Conservation (phyloP, 768 basidiomycete genomes). For the Gautieria morchelliformis region DNA sequence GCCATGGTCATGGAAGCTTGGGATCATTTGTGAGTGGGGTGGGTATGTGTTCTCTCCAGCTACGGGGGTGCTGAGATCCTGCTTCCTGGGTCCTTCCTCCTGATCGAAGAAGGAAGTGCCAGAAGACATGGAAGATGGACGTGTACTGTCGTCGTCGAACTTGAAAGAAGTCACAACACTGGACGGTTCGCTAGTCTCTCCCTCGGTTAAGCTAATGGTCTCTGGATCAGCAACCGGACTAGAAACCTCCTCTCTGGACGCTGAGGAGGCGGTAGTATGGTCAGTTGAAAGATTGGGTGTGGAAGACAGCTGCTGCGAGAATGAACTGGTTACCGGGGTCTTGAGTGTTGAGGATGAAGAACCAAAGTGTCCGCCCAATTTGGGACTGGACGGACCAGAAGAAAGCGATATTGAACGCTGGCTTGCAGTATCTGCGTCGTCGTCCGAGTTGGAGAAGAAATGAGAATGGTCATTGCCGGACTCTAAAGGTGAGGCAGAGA, state of each 20-base stretch:
- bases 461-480: constrained; percentile 14
- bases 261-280: background rate
- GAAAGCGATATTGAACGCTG: constrained; percentile 70
- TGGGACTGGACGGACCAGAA: constrained; percentile 35
- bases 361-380: constrained; percentile 8
- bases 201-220: background rate
- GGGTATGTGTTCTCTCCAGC: constrained; percentile 37
- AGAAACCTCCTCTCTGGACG: background rate
- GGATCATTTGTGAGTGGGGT: constrained; percentile 35
- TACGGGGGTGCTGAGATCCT: constrained; percentile 17
- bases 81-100: constrained; percentile 23
- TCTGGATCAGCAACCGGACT: background rate
- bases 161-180: constrained; percentile 8
- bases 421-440: constrained; percentile 69
- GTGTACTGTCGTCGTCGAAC: constrained; percentile 4
- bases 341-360: constrained; percentile 6
- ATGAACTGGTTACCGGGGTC: background rate
- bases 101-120: constrained; percentile 38
- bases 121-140: constrained; percentile 39
- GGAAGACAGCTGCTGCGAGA: background rate
- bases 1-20: constrained; percentile 32
- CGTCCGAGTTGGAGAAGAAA: constrained; percentile 27
- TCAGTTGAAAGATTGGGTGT: background rate
- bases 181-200: constrained; percentile 1
- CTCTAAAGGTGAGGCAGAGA: background rate